Conservation (phyloP, 1,284 basidiomycete species). For the Neonothopanus nambi region DNA sequence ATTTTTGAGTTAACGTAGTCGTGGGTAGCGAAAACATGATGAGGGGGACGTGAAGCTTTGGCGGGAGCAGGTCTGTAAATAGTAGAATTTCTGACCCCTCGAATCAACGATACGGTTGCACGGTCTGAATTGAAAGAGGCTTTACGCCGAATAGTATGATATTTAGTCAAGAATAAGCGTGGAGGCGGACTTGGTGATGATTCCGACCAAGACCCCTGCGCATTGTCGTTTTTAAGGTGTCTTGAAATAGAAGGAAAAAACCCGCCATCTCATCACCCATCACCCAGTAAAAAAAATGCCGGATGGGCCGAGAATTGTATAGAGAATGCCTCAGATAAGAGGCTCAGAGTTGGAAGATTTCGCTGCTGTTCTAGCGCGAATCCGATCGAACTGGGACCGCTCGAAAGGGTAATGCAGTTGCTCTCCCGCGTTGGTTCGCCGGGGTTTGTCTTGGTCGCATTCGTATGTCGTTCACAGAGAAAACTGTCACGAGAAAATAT, state of each 20-base stretch:
- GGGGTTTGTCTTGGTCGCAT: too few relatives aligned
- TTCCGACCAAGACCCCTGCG: conserved; percentile 13
- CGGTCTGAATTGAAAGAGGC: conserved; percentile 1
- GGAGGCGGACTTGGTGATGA: conserved; percentile 7
- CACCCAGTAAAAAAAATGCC: too few relatives aligned
- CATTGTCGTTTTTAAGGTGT: conserved; percentile 5
- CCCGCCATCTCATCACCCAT: not conserved
- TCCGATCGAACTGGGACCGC: too few relatives aligned
- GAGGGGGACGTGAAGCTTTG: not conserved
- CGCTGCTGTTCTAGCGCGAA: too few relatives aligned
- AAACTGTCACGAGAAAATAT: too few relatives aligned
- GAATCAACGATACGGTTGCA: conserved; percentile 4
- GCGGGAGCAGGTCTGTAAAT: not conserved
- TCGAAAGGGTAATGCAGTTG: too few relatives aligned
- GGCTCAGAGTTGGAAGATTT: too few relatives aligned
- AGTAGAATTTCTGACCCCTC: not conserved
- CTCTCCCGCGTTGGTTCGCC: too few relatives aligned
- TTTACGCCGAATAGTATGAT: conserved; percentile 12
- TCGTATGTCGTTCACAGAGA: too few relatives aligned
- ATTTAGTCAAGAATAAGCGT: conserved; percentile 13
- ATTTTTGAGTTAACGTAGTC: conserved; percentile 27
- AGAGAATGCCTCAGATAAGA: too few relatives aligned
- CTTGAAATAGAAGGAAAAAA: conserved; percentile 10
- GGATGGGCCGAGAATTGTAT: too few relatives aligned
- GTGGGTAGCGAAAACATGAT: conserved; percentile 4